Base-by-base conservation (phyloP, 768 basidiomycete genomes). In the Lactarius sp. region DNA sequence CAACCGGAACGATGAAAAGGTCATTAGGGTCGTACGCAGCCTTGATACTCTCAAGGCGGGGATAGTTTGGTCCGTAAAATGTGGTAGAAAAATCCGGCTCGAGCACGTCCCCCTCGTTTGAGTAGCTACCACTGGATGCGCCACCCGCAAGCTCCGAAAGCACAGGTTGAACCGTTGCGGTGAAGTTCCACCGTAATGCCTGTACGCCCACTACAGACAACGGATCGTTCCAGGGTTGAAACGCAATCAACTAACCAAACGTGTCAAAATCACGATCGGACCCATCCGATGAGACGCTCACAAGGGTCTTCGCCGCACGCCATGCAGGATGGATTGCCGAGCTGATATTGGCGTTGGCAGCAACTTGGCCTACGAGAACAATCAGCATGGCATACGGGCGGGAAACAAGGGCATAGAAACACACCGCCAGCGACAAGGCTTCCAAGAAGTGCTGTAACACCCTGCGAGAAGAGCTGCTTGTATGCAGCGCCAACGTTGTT, bases 291-390 rank as follows among this genome's bases (percentile, higher is more conserved):
- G 37, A 4, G 12, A 53, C 13, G 66, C 74, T 50, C 54, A 77
- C 77, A 58, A 76, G 77, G 34, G 73, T 71, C 66, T 77, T 77
- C 0, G 77, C 77, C 2, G 69, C 71, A 57, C 77, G 66, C 77
- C 77, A 77, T 27, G 70, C 73, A 5, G 75, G 75, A 49, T 70
- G 68, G 27, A 77, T 67, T 20, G 77, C 75, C 14, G 69, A 73
- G 22, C 68, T 67, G 14, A 77, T 69, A 31, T 73, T 36, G 9
- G 72, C 73, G 61, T 77, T 77, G 39, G 70, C 70, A 10, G 77
- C 60, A 3, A 78, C 75, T 68, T 73, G 66, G 13, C 75, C 73
- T 73, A 50, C 13, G 6, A n/a, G 22, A 33, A 61, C 20, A 31
- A 39, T 60, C 41, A 64, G 33, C 7, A 6, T n/a, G 10, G 34